Conservation (phyloP, 768 basidiomycete species). For the Rhodotorula toruloides region DNA sequence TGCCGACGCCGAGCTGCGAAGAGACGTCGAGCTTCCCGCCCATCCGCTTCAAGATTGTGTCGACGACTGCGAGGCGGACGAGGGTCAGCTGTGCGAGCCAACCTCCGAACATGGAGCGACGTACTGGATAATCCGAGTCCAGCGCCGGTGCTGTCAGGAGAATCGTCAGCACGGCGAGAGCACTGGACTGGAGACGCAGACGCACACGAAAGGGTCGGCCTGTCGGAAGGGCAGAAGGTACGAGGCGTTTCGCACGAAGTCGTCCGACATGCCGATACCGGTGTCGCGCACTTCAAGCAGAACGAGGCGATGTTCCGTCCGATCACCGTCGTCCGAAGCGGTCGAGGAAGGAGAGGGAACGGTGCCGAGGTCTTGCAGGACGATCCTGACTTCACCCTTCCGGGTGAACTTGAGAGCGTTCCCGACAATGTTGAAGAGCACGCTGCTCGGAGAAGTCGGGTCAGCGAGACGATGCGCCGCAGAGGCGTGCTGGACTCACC, state of each 20-base stretch:
- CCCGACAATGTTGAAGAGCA: conserved; percentile 16
- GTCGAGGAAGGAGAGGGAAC: not conserved
- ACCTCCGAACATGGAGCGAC: not conserved
- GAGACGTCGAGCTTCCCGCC: conserved; percentile 25
- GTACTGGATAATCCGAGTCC: conserved; percentile 22
- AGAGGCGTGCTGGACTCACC: conserved; percentile 8
- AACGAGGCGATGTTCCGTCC: conserved; percentile 5
- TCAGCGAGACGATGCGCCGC: too few relatives aligned
- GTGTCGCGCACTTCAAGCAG: conserved; percentile 17
- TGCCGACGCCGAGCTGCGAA: conserved; percentile 11
- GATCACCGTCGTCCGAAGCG: too few relatives aligned
- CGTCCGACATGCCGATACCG: conserved; percentile 17
- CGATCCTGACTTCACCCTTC: conserved; percentile 17
- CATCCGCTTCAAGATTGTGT: conserved; percentile 20
- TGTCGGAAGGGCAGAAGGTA: conserved; percentile 20
- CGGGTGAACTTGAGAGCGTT: conserved; percentile 29
- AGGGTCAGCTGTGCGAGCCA: not conserved
- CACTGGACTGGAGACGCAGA: not conserved
- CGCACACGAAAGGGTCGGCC: conserved; percentile 15
- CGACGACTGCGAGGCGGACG: not conserved
- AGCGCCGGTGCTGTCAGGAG: conserved; percentile 4
- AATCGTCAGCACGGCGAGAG: too few relatives aligned
- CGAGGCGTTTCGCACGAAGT: conserved; percentile 11
- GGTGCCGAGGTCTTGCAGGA: conserved; percentile 8
- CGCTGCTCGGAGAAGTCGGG: not conserved